Evolutionary conservation across 2,329 filamentous ascomycete genomes (phyloP).

Genomic region (Fusarium phyllophilum): DNA sequence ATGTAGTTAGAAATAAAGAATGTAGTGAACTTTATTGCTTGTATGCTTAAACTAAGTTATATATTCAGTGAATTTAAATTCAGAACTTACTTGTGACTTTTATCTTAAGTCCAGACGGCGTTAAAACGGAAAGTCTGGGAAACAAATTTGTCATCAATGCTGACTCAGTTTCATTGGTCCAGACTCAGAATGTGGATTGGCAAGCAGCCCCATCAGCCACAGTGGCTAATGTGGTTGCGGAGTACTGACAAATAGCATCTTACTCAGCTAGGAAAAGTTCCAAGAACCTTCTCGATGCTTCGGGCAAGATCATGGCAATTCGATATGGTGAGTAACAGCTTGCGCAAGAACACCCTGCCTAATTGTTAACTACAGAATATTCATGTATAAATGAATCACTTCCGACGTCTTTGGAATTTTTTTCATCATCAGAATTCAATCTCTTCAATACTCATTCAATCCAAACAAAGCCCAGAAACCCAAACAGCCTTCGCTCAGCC

Average conservation of each 20-base stretch:
- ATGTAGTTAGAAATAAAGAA: too few relatives aligned
- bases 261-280: background rate
- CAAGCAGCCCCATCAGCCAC: background rate
- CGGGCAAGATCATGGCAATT: background rate
- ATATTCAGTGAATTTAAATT: too few relatives aligned
- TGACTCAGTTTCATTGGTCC: background rate
- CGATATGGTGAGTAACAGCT: slow-evolving; percentile 8
- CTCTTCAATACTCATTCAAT: background rate
- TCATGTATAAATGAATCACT: background rate
- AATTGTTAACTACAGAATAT: background rate
- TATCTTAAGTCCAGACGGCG: too few relatives aligned
- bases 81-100: too few relatives aligned
- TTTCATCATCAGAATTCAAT: background rate
- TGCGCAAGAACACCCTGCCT: slow-evolving; percentile 8
- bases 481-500: background rate
- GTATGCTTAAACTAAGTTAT: too few relatives aligned
- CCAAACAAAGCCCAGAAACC: background rate
- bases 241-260: slow-evolving; percentile 6
- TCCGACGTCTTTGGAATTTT: background rate
- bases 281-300: slow-evolving; percentile 6
- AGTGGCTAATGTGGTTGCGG: background rate
- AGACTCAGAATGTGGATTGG: background rate
- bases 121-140: too few relatives aligned
- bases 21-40: too few relatives aligned
- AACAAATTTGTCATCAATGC: background rate